Percentiles rank a stretch among this genome's conserved stretches.
phyloP scores from a whole-genome alignment of 306 rosid genomes.

The Fragaria nilgerrensis region DNA sequence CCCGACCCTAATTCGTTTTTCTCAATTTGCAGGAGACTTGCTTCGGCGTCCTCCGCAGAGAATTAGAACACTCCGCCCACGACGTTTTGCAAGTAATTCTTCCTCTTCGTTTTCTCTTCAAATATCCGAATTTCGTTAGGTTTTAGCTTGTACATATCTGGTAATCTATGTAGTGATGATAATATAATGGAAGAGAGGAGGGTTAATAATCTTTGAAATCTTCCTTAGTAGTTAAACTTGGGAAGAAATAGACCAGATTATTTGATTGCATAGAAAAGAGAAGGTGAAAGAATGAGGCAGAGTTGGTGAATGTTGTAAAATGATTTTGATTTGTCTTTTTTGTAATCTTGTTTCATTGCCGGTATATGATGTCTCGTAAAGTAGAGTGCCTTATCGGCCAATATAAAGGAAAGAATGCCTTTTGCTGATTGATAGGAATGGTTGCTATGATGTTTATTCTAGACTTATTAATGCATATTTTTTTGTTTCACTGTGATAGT shows the following conservation, averaged over 20 bases:
- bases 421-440: not conserved
- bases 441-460: not conserved
- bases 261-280: not conserved
- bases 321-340: not conserved
- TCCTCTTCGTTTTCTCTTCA: not conserved
- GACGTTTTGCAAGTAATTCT: constrained; percentile 58
- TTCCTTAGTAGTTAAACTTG: not conserved
- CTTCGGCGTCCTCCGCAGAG: constrained; percentile 76
- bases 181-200: not conserved
- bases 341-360: not conserved
- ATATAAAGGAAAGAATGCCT: not conserved
- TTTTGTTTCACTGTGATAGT: not conserved
- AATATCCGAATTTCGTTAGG: too few relatives aligned
- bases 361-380: not conserved
- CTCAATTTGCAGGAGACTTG: constrained; percentile 66
- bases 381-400: not conserved
- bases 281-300: not conserved
- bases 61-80: constrained; percentile 63
- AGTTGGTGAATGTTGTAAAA: not conserved
- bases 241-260: not conserved
- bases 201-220: not conserved
- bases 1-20: constrained; percentile 4
- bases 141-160: not conserved
- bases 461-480: not conserved
- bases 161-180: not conserved